These are phyloP conservation scores for Pezicula carpinea DNA, from an alignment of 2,329 filamentous ascomycete genomes.

Conservation along the genomic window DNA sequence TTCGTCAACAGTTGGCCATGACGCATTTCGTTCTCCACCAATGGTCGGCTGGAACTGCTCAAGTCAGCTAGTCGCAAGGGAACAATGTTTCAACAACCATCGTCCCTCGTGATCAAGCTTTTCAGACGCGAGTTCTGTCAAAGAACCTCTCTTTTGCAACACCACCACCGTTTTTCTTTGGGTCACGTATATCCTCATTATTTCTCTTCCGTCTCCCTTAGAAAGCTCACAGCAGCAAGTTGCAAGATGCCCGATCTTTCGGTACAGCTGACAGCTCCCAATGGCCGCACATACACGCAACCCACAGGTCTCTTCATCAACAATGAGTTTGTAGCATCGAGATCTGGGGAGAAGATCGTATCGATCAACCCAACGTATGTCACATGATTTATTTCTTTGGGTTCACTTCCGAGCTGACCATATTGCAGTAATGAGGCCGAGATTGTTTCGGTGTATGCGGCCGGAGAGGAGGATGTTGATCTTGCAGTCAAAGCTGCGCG, in stretches of 20 bases:
- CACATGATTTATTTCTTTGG: slow-evolving; percentile 2
- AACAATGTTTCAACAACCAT: no score
- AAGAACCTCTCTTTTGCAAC: no score
- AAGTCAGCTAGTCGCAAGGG: no score
- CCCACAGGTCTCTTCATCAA: slow-evolving; percentile 73
- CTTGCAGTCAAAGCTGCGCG: slow-evolving; percentile 62
- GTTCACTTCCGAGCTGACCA: neutral
- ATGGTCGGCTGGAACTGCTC: no score
- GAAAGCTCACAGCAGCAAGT: no score
- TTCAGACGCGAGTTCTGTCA: no score
- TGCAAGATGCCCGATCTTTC: neutral
- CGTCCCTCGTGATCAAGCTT: no score
- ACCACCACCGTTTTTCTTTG: no score
- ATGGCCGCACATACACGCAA: slow-evolving; percentile 64
- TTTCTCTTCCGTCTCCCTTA: no score
- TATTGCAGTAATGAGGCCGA: slow-evolving; percentile 51
- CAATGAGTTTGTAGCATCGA: slow-evolving; percentile 67
- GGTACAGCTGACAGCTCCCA: slow-evolving; percentile 48
- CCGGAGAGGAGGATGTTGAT: slow-evolving; percentile 59
- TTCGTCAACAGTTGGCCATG: no score
- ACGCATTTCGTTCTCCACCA: no score
- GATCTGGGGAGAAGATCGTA: slow-evolving; percentile 55
- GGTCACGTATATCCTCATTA: no score
- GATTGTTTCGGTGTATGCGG: slow-evolving; percentile 66
- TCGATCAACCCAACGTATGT: slow-evolving; percentile 64